A percentile compares a stretch with the other conserved stretches of the same genome.
These are phyloP conservation scores for Claviceps purpurea DNA, from an alignment of 2,329 filamentous ascomycete species.

Conservation along the genomic window DNA sequence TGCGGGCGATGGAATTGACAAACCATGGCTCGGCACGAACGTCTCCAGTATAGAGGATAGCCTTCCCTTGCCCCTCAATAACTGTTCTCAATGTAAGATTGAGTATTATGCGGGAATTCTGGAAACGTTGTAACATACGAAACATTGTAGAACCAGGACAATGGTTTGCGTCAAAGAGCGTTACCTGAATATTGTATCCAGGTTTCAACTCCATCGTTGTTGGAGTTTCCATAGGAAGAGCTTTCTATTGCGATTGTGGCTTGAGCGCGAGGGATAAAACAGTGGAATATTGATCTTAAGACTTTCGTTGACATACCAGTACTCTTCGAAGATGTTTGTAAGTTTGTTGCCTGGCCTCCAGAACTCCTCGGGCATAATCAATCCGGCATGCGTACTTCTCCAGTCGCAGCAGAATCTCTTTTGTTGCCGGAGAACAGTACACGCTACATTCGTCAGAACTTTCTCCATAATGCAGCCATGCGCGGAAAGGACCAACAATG, in stretches of 20 bases:
- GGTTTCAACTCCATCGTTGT: constrained; percentile 62
- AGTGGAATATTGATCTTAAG: background rate
- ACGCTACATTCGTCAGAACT: constrained; percentile 31
- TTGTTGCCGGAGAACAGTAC: constrained; percentile 78
- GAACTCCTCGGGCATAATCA: constrained; percentile 64
- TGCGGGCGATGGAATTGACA: constrained; percentile 57
- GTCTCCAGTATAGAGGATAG: constrained; percentile 80
- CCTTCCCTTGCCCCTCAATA: constrained; percentile 58
- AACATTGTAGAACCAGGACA: constrained; percentile 90
- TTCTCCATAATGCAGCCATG: background rate
- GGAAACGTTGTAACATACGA: constrained; percentile 25
- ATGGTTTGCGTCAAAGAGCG: constrained; percentile 82
- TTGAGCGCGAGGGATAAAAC: background rate
- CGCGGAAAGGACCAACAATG: constrained; percentile 40
- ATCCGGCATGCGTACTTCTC: constrained; percentile 69
- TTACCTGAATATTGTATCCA: constrained; percentile 59
- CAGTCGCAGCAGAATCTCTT: constrained; percentile 65
- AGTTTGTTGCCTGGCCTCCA: constrained; percentile 60
- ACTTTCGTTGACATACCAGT: constrained; percentile 31
- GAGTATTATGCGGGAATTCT: background rate
- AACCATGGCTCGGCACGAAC: constrained; percentile 80
- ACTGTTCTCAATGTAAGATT: constrained; percentile 28
- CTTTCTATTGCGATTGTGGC: constrained; percentile 36
- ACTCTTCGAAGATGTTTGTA: constrained; percentile 65
- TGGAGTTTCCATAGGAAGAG: constrained; percentile 70